These are phyloP conservation scores for Clohesyomyces aquaticus DNA, from an alignment of 495 filamentous ascomycete genomes.

Conservation along the genomic window DNA sequence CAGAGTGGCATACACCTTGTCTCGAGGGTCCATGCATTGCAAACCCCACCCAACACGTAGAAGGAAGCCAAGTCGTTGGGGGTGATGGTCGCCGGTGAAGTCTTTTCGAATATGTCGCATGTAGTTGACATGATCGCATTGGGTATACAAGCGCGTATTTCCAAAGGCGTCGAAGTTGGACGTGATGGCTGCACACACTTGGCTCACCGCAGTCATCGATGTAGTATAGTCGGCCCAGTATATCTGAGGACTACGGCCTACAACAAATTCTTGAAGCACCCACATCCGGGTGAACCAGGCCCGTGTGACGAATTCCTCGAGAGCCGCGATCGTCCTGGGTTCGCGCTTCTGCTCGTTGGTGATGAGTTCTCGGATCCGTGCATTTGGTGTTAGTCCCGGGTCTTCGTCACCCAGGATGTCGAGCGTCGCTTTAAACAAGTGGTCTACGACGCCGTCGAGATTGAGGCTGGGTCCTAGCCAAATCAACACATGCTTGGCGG, in stretches of 20 bases:
- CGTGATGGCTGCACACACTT: not conserved
- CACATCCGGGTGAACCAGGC: not conserved
- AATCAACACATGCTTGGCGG: not conserved
- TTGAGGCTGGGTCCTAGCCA: not conserved
- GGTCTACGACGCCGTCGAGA: not conserved
- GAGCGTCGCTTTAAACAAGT: not conserved
- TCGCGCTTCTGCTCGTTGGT: not conserved
- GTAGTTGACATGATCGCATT: not conserved
- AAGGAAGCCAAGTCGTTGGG: not conserved
- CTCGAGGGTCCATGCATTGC: not conserved
- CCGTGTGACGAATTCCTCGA: not conserved
- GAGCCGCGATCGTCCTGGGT: not conserved
- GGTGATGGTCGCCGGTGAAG: not conserved
- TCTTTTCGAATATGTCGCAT: not conserved
- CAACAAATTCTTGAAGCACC: not conserved
- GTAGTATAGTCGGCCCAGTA: not conserved
- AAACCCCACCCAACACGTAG: not conserved
- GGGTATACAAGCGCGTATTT: not conserved
- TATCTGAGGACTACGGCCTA: not conserved
- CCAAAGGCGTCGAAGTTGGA: conserved; percentile 1
- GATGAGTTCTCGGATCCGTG: not conserved
- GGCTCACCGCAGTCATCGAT: not conserved
- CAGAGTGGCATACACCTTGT: conserved; percentile 1
- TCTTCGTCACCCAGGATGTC: not conserved
- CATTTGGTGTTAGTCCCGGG: not conserved